Conservation (phyloP, 352 stramenopile genomes). For the Globisporangium okanoganense region DNA sequence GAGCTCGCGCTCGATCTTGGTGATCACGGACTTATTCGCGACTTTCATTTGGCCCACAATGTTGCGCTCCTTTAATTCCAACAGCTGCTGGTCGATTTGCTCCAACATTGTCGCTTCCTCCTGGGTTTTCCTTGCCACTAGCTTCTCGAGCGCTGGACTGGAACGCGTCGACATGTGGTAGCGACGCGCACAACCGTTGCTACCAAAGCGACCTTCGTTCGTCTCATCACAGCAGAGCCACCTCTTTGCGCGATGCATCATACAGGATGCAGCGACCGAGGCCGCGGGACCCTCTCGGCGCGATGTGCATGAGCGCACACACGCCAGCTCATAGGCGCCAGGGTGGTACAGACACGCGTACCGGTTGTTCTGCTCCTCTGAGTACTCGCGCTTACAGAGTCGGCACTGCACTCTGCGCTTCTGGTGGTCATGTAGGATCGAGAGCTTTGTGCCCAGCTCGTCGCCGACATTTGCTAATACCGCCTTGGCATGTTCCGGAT, state of each 20-base stretch:
- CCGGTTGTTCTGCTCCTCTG: slow-evolving; percentile 66
- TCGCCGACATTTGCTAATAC: background rate
- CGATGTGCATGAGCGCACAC: slow-evolving; percentile 46
- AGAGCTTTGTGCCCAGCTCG: slow-evolving; percentile 25
- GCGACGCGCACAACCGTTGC: slow-evolving; percentile 46
- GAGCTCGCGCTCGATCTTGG: slow-evolving; percentile 50
- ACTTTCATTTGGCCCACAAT: slow-evolving; percentile 49
- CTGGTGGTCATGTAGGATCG: slow-evolving; percentile 60
- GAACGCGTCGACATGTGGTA: slow-evolving; percentile 56
- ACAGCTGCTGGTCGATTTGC: slow-evolving; percentile 56
- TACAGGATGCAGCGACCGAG: slow-evolving; percentile 34
- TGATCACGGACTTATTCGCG: slow-evolving; percentile 39
- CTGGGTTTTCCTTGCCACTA: slow-evolving; percentile 38
- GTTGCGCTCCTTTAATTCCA: slow-evolving; percentile 54
- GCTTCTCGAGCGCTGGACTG: slow-evolving; percentile 34
- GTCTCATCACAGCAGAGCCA: slow-evolving; percentile 79
- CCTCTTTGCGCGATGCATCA: slow-evolving; percentile 65
- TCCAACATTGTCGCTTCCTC: slow-evolving; percentile 40
- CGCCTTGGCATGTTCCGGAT: slow-evolving; percentile 2
- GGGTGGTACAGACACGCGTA: slow-evolving; percentile 67
- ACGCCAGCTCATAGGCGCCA: slow-evolving; percentile 60
- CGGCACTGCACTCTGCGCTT: slow-evolving; percentile 47
- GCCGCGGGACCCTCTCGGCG: slow-evolving; percentile 15
- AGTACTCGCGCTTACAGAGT: slow-evolving; percentile 61
- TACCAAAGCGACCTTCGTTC: slow-evolving; percentile 61